Conservation (phyloP, 1,139 yeast genomes). For the Candida tetrigidarum region DNA sequence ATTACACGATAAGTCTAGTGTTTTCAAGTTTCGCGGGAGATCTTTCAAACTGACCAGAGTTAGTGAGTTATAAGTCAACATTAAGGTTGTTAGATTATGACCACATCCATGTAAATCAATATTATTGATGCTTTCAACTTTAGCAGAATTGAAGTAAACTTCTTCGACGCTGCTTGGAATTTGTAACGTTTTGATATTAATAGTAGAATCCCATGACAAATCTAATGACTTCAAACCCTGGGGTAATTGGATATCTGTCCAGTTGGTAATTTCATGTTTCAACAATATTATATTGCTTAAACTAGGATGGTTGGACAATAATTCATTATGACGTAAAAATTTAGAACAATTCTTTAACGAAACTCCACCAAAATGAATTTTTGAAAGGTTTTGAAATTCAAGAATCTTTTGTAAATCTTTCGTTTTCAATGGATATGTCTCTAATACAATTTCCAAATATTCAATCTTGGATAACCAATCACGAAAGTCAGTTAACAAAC, state of each 20-base stretch:
- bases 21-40: constrained; percentile 31
- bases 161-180: constrained; percentile 26
- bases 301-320: constrained; percentile 17
- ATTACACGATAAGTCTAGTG: constrained; percentile 34
- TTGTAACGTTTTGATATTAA: constrained; percentile 20
- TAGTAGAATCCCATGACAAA: constrained; percentile 35
- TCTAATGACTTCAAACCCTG: constrained; percentile 32
- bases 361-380: constrained; percentile 34
- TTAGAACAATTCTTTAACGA: constrained; percentile 20
- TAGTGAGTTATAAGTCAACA: constrained; percentile 38
- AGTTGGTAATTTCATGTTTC: constrained; percentile 35
- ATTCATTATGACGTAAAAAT: constrained; percentile 13
- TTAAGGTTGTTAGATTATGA: constrained; percentile 28
- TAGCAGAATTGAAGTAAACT: constrained; percentile 37
- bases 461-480: constrained; percentile 21
- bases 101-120: constrained; percentile 23
- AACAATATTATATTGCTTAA: constrained; percentile 33
- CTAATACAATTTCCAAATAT: constrained; percentile 32
- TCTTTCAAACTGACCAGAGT: constrained; percentile 23
- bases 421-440: constrained; percentile 25
- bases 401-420: constrained; percentile 28
- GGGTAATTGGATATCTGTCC: constrained; percentile 31
- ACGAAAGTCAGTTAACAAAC: constrained; percentile 25
- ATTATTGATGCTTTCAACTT: constrained; percentile 21
- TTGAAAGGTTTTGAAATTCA: constrained; percentile 29